A percentile compares a stretch with the other conserved stretches of the same genome.
Evolutionary conservation across 2,329 filamentous ascomycete species (phyloP).

Genomic region (Trichoderma harzianum): DNA sequence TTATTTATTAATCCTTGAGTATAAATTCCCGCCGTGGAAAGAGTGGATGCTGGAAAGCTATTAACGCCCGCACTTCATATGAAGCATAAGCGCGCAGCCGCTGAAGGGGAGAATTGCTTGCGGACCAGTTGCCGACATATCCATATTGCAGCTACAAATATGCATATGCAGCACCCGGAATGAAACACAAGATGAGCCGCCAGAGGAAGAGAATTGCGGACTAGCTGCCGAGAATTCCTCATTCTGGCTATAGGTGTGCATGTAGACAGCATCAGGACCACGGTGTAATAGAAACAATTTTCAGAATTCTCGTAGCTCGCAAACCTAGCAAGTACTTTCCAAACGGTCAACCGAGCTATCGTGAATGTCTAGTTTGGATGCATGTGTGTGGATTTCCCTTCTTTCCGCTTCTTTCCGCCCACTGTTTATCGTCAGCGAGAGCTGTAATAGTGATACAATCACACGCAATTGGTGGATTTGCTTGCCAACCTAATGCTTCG

Average conservation of each 20-base stretch:
- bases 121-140: background rate
- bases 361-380: background rate
- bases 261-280: background rate
- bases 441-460: background rate
- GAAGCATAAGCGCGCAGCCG: background rate
- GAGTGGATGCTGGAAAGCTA: background rate
- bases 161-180: background rate
- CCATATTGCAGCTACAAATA: background rate
- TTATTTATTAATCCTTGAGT: background rate
- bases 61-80: background rate
- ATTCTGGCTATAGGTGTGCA: background rate
- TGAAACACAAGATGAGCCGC: background rate
- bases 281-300: background rate
- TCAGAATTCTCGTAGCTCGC: background rate
- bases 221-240: background rate
- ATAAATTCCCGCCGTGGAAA: background rate
- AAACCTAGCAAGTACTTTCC: background rate
- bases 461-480: background rate
- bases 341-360: background rate
- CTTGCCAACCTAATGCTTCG: background rate
- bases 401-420: background rate
- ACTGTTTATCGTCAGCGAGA: background rate
- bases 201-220: background rate
- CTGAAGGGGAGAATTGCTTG: background rate
- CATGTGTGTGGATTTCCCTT: background rate